phyloP scores from a whole-genome alignment of 2,329 filamentous ascomycete species.

The Cladosporium sp. region DNA sequence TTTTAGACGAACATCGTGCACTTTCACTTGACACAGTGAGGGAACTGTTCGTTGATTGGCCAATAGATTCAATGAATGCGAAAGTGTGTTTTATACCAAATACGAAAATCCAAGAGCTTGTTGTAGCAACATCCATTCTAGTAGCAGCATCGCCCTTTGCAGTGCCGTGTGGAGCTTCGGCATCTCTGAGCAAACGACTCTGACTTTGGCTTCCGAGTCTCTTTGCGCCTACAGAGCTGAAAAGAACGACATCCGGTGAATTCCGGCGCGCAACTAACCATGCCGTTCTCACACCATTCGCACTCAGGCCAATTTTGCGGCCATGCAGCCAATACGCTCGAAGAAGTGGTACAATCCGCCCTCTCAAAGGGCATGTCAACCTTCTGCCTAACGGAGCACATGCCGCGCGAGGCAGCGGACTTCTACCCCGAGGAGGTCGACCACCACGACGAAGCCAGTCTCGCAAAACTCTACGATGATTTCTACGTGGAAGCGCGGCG shows the following conservation, averaged over 20 bases:
- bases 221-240: no score
- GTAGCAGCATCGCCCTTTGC: no score
- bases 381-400: conserved; percentile 90
- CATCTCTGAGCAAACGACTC: no score
- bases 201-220: no score
- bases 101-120: no score
- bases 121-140: no score
- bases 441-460: conserved; percentile 36
- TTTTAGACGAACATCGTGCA: neutral
- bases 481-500: conserved; percentile 72
- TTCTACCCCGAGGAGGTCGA: conserved; percentile 79
- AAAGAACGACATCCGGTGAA: no score
- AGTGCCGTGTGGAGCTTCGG: no score
- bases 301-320: conserved; percentile 97
- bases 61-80: no score
- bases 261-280: conserved; percentile 32
- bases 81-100: no score
- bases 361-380: conserved; percentile 72
- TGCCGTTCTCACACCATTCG: conserved; percentile 97
- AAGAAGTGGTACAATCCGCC: conserved; percentile 74
- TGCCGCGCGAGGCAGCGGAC: conserved; percentile 73
- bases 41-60: no score
- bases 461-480: conserved; percentile 54
- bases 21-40: no score
- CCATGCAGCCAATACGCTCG: conserved; percentile 78